Base-by-base conservation (phyloP, 768 basidiomycete species). In the Pleurotus eryngii region DNA sequence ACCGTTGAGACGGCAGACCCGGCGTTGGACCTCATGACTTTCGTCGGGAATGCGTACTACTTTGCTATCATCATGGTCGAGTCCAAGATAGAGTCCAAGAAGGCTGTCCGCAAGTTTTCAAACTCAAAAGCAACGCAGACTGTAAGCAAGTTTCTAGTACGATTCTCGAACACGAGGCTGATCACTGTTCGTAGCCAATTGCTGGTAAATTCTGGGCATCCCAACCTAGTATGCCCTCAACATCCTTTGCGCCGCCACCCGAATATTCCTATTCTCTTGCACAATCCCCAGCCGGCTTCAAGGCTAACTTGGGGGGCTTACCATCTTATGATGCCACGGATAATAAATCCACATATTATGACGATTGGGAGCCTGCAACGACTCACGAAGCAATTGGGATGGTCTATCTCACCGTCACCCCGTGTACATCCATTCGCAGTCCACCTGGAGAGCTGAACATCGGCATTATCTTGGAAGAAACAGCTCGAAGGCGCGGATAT, bases 401-500 rank as follows among this genome's bases (percentile, higher is more conserved):
- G 15, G 67, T 80, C 22, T 82, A 81, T 57, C 70, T 82, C 24
- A 65, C 62, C 12, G 63, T 64, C 4, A 68, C 74, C 1, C 70
- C 71, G 0, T 59, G 77, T 26, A 68, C 69, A 22, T 62, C 71
- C 3, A 55, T 59, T 15, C 45, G 51, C 0, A 57, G 42, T 26
- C 59, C 59, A 18, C 27, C 62, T 8, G 68, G 70, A n/a, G 83
- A 88, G 65, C 74, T 81, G 18, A 81, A 75, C 60, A 69, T 89
- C 30, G 87, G 86, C 9, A 68, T 90, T 60, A 72, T 82, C 54
- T 59, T 88, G 26, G 60, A 67, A 9, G 62, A 72, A 2, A 55
- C 55, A 6, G 66, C 73, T 60, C 77, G 75, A 11, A 64, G 70
- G 3, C 64, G 70, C 26, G 82, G 83, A 5, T 75, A 75, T 38